Evolutionary conservation across 768 basidiomycete genomes (phyloP), one percentile per base, ranked within the genome.

Genomic region (Boletus insuetus): DNA sequence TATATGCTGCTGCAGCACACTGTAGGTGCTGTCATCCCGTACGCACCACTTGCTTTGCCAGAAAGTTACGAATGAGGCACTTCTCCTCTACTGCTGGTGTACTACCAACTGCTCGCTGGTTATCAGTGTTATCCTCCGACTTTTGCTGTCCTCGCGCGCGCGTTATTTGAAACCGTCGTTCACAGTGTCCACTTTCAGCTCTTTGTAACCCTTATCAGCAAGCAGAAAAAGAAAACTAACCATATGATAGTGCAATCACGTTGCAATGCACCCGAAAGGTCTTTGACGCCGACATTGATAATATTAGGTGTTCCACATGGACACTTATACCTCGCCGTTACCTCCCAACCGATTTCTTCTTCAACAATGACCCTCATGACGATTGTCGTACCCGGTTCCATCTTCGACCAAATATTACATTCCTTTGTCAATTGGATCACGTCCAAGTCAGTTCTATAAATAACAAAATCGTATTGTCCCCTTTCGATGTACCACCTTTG

Each of bases 401-500:
- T 3, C 10, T 37, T 29, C 14, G 55, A 46, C 29, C 51, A 35
- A 8, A 49, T 20, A 12, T 55, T 16, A 14, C 32, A 41, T 17
- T 48, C 51, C 10, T 13, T 37, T 6, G 56, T 32, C 31, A 49
- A 31, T 22, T 14, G 31, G 4, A 35, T 37, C 42, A 41, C 38
- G 13, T 24, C 17, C 6, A n/a, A 45, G 13, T 46, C 19, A 2
- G 41, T 44, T 7, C 31, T 10, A 6, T 50, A 49, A 8, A 50
- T 37, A 10, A 56, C 45, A 8, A 58, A 56, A 16, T 56, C 38
- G 6, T 55, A 50, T 22, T 12, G 48, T 32, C 41, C 46, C n/a
- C 24, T 32, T 6, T 46, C 20, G 1, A 49, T 50, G 20, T 56
- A 58, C 56, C 56, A 50, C 26, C 11, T 20, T 12, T 45, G 53